Evolutionary conservation across 2,329 filamentous ascomycete genomes (phyloP).

Genomic region (Calonectria montana): DNA sequence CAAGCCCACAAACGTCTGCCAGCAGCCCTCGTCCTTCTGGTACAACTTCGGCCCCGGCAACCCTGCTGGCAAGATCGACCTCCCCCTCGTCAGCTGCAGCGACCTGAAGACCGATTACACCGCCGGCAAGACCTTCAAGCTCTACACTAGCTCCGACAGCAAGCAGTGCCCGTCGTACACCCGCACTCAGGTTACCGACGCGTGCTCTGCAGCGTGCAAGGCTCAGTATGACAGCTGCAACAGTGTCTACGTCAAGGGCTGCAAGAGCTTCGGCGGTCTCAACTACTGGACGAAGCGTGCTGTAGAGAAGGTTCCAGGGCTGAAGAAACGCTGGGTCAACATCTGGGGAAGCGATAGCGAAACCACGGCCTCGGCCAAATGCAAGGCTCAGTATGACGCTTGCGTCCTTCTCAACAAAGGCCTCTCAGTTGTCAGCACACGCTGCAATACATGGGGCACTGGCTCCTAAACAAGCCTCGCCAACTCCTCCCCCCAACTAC

Average conservation of each 20-base stretch:
- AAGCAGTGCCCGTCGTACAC: slow-evolving; percentile 58
- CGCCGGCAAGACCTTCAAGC: slow-evolving; percentile 59
- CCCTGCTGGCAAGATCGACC: slow-evolving; percentile 62
- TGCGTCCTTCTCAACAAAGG: slow-evolving; percentile 57
- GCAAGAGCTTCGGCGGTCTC: slow-evolving; percentile 49
- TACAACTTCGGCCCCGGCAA: slow-evolving; percentile 76
- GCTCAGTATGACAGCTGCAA: slow-evolving; percentile 62
- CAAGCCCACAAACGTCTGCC: slow-evolving; percentile 63
- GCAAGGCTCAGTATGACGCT: slow-evolving; percentile 61
- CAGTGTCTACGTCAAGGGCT: slow-evolving; percentile 61
- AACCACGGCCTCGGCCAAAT: slow-evolving; percentile 53
- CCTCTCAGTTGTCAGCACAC: slow-evolving; percentile 46
- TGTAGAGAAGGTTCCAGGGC: slow-evolving; percentile 26
- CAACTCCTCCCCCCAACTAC: not conserved
- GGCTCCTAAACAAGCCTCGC: slow-evolving; percentile 29
- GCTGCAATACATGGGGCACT: slow-evolving; percentile 54
- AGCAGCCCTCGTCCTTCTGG: slow-evolving; percentile 64
- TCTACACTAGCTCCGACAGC: slow-evolving; percentile 59
- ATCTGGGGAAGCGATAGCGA: slow-evolving; percentile 46
- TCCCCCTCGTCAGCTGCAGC: slow-evolving; percentile 67
- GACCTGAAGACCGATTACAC: slow-evolving; percentile 57
- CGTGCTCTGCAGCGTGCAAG: slow-evolving; percentile 65
- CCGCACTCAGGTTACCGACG: slow-evolving; percentile 49
- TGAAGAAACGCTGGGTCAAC: slow-evolving; percentile 42
- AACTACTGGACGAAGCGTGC: slow-evolving; percentile 42